A percentile compares a stretch with the other conserved stretches of the same genome.
Conservation (phyloP, 75 land plant genomes). For the Sequoia sempervirens region DNA sequence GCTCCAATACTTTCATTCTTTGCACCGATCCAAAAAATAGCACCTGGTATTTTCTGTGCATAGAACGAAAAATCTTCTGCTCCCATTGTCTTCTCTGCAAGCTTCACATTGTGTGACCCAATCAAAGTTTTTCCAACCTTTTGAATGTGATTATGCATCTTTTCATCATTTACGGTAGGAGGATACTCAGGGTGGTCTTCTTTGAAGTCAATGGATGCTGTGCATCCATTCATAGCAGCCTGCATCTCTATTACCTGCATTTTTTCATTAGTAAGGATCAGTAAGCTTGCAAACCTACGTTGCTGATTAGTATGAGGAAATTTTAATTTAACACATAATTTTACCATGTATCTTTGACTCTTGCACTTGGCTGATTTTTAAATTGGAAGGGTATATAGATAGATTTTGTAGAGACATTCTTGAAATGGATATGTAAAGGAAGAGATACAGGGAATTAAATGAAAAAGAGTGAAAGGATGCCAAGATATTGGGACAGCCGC, state of each 20-base stretch:
- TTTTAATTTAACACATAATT: no score
- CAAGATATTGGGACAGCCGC: no score
- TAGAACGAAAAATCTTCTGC: slow-evolving; percentile 86
- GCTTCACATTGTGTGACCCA: slow-evolving; percentile 43
- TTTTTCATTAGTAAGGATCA: neutral
- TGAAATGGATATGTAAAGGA: no score
- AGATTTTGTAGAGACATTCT: no score
- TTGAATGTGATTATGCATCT: slow-evolving; percentile 52
- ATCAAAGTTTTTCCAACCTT: slow-evolving; percentile 44
- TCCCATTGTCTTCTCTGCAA: slow-evolving; percentile 41
- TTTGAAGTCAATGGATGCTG: slow-evolving; percentile 55
- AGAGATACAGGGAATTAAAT: no score
- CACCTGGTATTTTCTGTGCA: slow-evolving; percentile 51
- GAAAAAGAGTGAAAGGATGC: no score
- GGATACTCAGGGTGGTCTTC: slow-evolving; percentile 51
- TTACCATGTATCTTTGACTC: no score
- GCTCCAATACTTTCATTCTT: slow-evolving; percentile 41
- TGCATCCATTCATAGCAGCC: slow-evolving; percentile 56
- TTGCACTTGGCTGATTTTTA: no score
- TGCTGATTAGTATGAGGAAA: no score
- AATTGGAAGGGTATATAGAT: no score
- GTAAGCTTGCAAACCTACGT: neutral
- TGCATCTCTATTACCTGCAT: slow-evolving; percentile 54
- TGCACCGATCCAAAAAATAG: slow-evolving; percentile 42
- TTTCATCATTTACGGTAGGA: slow-evolving; percentile 50